phyloP scores from a whole-genome alignment of 768 basidiomycete genomes.

The Leccinum olivaceopallidum region DNA sequence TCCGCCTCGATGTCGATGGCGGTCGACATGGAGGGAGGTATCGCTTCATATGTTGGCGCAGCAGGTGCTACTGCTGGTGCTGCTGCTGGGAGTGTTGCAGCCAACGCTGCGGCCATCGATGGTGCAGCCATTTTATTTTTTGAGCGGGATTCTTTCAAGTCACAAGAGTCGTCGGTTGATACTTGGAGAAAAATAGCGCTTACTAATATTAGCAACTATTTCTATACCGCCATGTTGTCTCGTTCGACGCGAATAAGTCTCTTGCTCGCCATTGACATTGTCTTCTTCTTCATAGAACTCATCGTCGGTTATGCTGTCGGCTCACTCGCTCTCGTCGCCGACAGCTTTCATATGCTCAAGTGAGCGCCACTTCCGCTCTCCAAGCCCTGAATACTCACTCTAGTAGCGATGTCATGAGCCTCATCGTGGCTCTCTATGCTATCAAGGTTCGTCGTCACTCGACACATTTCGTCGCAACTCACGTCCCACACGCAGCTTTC shows the following conservation, averaged over 20 bases:
- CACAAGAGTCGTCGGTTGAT: no score
- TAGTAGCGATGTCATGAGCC: constrained; percentile 91
- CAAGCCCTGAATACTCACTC: constrained; percentile 3
- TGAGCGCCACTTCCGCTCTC: constrained; percentile 37
- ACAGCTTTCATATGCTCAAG: constrained; percentile 99
- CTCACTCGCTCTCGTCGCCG: constrained; percentile 92
- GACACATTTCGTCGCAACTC: constrained; percentile 8
- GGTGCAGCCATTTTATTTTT: constrained; percentile 54
- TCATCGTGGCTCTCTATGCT: constrained; percentile 93
- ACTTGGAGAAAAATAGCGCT: constrained; percentile 5
- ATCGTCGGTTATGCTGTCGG: constrained; percentile 92
- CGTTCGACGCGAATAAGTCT: constrained; percentile 74
- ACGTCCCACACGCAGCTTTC: constrained; percentile 53
- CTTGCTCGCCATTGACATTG: constrained; percentile 78
- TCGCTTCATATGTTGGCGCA: constrained; percentile 76
- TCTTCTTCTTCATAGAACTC: constrained; percentile 88
- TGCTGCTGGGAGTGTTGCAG: constrained; percentile 73
- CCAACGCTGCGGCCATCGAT: constrained; percentile 92
- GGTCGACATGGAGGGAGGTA: constrained; percentile 91
- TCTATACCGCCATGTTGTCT: constrained; percentile 38
- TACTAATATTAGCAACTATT: constrained; percentile 21
- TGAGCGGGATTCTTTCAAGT: neutral
- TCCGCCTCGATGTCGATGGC: constrained; percentile 92
- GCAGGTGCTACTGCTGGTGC: constrained; percentile 59
- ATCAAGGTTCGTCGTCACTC: constrained; percentile 57